Conservation (phyloP, 2,329 filamentous ascomycete species). For the Tolypocladium inflatum region DNA sequence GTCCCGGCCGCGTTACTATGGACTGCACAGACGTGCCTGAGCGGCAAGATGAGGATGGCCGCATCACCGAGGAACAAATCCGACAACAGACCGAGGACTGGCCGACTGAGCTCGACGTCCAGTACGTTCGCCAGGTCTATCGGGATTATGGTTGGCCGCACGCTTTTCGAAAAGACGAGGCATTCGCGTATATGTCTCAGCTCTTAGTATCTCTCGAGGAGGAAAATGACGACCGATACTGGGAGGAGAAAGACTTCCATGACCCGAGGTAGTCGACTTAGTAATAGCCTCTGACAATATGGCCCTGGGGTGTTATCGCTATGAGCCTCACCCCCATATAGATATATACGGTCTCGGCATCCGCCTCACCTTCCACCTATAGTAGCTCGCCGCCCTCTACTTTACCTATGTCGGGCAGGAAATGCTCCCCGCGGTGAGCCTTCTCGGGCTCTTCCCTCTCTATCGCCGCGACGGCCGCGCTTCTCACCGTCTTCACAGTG, state of each 20-base stretch:
- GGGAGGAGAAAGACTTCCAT: not conserved
- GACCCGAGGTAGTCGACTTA: not conserved
- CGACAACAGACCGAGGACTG: slow-evolving; percentile 1
- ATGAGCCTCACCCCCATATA: no score
- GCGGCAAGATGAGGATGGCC: not conserved
- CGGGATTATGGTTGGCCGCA: slow-evolving; percentile 22
- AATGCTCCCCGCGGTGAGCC: no score
- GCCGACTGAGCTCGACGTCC: slow-evolving; percentile 8
- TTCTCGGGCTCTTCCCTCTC: no score
- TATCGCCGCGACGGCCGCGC: no score
- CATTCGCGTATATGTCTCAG: slow-evolving; percentile 1
- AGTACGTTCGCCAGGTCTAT: slow-evolving; percentile 15
- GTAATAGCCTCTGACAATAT: not conserved
- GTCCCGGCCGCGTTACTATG: slow-evolving; percentile 4
- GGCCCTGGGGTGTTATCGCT: not conserved
- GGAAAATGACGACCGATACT: not conserved
- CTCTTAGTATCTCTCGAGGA: not conserved
- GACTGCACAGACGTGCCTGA: not conserved
- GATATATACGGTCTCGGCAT: no score
- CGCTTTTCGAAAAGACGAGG: slow-evolving; percentile 18
- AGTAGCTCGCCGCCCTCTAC: no score
- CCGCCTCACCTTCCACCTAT: no score
- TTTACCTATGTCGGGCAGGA: no score
- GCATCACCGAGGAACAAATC: not conserved
- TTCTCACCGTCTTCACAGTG: no score